Evolutionary conservation across 345 rosid species (phyloP).

Genomic region (Combretum micranthum): DNA sequence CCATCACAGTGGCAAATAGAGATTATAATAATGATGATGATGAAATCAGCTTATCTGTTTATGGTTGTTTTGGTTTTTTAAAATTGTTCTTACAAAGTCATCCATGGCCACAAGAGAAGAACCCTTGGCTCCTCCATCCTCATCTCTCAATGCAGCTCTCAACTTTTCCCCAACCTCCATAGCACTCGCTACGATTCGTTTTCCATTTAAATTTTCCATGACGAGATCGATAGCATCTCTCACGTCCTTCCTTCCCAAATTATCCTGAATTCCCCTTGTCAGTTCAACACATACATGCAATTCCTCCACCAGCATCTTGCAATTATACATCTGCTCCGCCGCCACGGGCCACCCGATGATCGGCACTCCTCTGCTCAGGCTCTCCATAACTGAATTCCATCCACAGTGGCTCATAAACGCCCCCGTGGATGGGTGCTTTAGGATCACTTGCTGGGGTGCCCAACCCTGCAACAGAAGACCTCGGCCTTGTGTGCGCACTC

Average conservation of each 20-base stretch:
- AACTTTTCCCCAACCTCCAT: conserved; percentile 17
- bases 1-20: no score
- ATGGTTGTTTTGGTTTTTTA: neutral
- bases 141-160: conserved; percentile 17
- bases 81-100: conserved; percentile 17
- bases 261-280: conserved; percentile 25
- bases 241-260: conserved; percentile 11
- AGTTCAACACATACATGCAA: conserved; percentile 41
- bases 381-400: conserved; percentile 51
- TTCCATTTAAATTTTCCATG: conserved; percentile 19
- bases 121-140: conserved; percentile 20
- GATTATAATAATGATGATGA: no score
- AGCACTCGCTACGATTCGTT: conserved; percentile 39
- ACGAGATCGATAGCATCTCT: conserved; percentile 29
- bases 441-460: conserved; percentile 51
- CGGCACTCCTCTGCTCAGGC: conserved; percentile 47
- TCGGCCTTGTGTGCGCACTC: conserved; percentile 6
- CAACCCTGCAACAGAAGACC: conserved; percentile 40
- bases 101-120: conserved; percentile 29
- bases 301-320: conserved; percentile 48
- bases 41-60: no score
- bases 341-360: conserved; percentile 56
- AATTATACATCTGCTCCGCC: conserved; percentile 39
- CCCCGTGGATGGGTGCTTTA: conserved; percentile 35
- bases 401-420: conserved; percentile 51